A percentile compares a stretch with the other conserved stretches of the same genome.
Conservation (phyloP, 2,329 filamentous ascomycete species). For the Colletotrichum sidae region DNA sequence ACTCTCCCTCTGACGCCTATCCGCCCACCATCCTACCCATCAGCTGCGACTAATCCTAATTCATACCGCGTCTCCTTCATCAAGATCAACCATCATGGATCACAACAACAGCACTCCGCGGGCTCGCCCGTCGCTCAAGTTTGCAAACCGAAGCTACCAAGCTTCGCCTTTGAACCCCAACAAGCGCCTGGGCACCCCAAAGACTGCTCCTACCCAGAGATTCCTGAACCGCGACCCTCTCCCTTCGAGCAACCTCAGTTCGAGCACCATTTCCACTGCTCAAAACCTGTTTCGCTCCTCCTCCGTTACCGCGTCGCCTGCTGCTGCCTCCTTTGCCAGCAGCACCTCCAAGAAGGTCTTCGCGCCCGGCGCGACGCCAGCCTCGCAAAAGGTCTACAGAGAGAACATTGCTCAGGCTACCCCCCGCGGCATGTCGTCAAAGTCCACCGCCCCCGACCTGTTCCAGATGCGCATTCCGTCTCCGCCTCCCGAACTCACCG, state of each 20-base stretch:
- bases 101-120: slow-evolving; percentile 49
- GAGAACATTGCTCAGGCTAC: slow-evolving; percentile 60
- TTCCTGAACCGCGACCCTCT: slow-evolving; percentile 50
- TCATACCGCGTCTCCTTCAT: not conserved
- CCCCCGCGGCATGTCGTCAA: slow-evolving; percentile 62
- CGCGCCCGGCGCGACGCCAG: slow-evolving; percentile 57
- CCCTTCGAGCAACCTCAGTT: slow-evolving; percentile 50
- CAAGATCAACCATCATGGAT: slow-evolving; percentile 32
- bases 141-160: slow-evolving; percentile 56
- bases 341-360: slow-evolving; percentile 62
- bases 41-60: slow-evolving; percentile 27
- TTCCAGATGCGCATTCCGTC: slow-evolving; percentile 70
- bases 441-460: slow-evolving; percentile 61
- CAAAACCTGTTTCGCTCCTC: slow-evolving; percentile 58
- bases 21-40: slow-evolving; percentile 21
- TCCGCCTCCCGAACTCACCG: slow-evolving; percentile 66
- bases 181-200: slow-evolving; percentile 53
- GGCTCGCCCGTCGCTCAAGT: slow-evolving; percentile 55
- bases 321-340: slow-evolving; percentile 53
- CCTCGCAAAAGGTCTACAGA: slow-evolving; percentile 55
- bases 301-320: slow-evolving; percentile 47
- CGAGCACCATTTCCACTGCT: slow-evolving; percentile 49
- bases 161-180: slow-evolving; percentile 50
- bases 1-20: slow-evolving; percentile 27
- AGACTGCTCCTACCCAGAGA: slow-evolving; percentile 51